Base-by-base conservation (phyloP, 176 grass and related monocot genomes). In the Echinochloa phyllopogon region DNA sequence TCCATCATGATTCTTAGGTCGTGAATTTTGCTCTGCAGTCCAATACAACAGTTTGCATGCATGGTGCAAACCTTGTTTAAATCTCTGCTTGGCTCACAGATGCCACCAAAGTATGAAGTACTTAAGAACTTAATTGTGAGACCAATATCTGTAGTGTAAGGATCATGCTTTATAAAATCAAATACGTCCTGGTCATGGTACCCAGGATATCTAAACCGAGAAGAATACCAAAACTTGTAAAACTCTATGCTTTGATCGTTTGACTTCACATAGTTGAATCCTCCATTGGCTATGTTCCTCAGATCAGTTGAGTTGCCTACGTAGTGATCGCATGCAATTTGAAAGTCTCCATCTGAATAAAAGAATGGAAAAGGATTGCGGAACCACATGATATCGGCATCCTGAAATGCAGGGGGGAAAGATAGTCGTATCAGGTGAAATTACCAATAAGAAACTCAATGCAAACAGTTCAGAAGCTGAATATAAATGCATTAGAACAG, bases 321-420 rank as follows among this genome's bases (percentile, higher is more conserved):
- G 18, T 91, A 96, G 78, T 89, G 94, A 69, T 93, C 94, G 76
- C 91, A 96, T 72, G 91, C 86, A 70, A 91, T 93, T 79, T 96
- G 91, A 76, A 96, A 89, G 84, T 93, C 91, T 44, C 80, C 86
- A 49, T 93, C 80, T 43, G 83, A 81, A 55, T 96, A 84, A 47
- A 95, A 93, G 71, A 85, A 29, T 68, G 88, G 91, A 84, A 87
- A 93, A 73, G 94, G 94, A 87, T 91, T 93, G 73, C 86, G 86
- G 64, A 96, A 96, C 91, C 91, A 96, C 88, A 93, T 89, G 43
- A 91, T 83, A 27, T 96, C 90, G n/a, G 93, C 86, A 95, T 95
- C 93, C 93, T 95, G 88, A 77, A 86, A 88, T 67, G 13, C 44
- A 88, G 53, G 51, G 2, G 8, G 77, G 43, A 86, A 50, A 53